Percentiles rank a stretch among this genome's conserved stretches.
These are phyloP conservation scores for Craspedostauros australis DNA, from an alignment of 108 stramenopile species.

Conservation along the genomic window DNA sequence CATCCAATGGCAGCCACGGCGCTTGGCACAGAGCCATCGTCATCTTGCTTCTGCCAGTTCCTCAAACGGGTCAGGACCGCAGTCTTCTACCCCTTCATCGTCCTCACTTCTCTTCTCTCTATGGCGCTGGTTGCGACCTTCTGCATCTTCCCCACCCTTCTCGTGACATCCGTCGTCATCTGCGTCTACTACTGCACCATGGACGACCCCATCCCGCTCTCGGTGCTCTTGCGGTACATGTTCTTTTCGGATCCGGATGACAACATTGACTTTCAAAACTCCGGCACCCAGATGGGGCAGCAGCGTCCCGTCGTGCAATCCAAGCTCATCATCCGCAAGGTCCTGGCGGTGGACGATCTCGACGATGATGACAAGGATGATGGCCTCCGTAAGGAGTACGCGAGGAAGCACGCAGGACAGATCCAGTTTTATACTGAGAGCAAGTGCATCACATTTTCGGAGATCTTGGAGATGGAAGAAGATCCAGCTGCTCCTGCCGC, in stretches of 20 bases:
- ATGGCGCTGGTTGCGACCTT: conserved; percentile 10
- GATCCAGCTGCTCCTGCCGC: too few species aligned
- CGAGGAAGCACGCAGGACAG: conserved; percentile 2
- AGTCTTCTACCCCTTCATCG: conserved; percentile 12
- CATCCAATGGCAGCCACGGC: too few species aligned
- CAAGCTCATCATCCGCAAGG: conserved; percentile 11
- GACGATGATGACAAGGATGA: background rate
- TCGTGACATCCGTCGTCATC: conserved; percentile 4
- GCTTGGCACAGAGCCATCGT: too few species aligned
- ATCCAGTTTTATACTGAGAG: conserved; percentile 10
- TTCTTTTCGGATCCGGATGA: conserved; percentile 5
- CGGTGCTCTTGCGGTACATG: conserved; percentile 9
- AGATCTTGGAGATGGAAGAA: too few species aligned
- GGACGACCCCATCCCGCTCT: conserved; percentile 16
- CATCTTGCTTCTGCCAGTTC: too few species aligned
- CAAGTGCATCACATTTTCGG: conserved; percentile 13
- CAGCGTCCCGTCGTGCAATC: conserved; percentile 2
- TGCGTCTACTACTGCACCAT: conserved; percentile 20
- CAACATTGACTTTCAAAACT: background rate
- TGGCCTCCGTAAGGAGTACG: background rate
- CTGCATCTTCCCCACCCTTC: conserved; percentile 18
- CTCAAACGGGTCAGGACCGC: conserved; percentile 2
- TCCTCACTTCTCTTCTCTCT: background rate
- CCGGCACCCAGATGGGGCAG: background rate
- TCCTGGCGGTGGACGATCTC: background rate